Conservation (phyloP, 2,329 filamentous ascomycete genomes). For the Volutella citrinella region DNA sequence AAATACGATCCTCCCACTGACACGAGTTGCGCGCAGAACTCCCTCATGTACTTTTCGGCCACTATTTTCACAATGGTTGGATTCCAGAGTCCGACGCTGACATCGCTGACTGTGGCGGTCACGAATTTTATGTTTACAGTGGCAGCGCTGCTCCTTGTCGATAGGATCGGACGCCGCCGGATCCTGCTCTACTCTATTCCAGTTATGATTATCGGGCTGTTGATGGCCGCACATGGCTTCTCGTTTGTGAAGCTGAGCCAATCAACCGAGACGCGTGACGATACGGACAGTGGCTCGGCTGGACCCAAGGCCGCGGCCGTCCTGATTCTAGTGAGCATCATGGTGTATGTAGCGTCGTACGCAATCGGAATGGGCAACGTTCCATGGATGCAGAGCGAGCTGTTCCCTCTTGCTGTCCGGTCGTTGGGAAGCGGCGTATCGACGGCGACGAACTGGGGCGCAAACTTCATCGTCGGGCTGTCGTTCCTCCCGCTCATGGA, state of each 20-base stretch:
- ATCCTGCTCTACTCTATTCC: conserved; percentile 83
- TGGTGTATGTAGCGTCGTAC: conserved; percentile 81
- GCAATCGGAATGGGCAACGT: conserved; percentile 88
- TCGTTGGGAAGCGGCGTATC: conserved; percentile 69
- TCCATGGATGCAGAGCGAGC: conserved; percentile 93
- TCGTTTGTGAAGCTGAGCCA: conserved; percentile 52
- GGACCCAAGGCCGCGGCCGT: conserved; percentile 38
- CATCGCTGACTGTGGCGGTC: conserved; percentile 73
- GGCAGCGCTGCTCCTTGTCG: conserved; percentile 73
- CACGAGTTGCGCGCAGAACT: conserved; percentile 62
- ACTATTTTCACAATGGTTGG: conserved; percentile 77
- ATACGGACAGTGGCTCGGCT: conserved; percentile 15
- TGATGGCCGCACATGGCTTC: conserved; percentile 72
- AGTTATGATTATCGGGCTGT: conserved; percentile 73
- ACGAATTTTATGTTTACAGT: conserved; percentile 82
- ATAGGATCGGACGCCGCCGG: conserved; percentile 72
- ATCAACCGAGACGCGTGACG: conserved; percentile 13
- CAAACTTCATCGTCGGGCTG: conserved; percentile 81
- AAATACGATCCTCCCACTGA: too few species aligned
- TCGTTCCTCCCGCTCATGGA: conserved; percentile 90
- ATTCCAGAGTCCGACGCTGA: conserved; percentile 75
- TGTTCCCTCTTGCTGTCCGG: conserved; percentile 76
- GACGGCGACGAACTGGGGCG: conserved; percentile 81
- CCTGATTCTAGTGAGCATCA: conserved; percentile 70
- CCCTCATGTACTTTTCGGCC: conserved; percentile 87